phyloP scores from a whole-genome alignment of 495 filamentous ascomycete species.

The Neurospora sp. region DNA sequence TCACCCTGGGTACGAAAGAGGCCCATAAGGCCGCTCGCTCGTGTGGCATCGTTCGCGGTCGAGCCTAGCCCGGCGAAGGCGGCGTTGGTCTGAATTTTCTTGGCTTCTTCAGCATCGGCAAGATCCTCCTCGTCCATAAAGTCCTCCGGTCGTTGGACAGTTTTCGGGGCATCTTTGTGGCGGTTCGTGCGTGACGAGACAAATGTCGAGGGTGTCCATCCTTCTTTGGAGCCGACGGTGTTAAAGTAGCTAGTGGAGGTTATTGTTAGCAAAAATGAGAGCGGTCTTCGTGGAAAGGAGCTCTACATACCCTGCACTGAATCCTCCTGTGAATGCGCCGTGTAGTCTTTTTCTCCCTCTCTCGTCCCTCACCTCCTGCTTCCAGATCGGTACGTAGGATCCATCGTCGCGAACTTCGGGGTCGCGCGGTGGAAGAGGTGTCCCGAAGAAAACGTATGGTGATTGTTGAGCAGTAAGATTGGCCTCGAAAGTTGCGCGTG shows the following conservation, averaged over 20 bases:
- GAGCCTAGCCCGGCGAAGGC: conserved; percentile 71
- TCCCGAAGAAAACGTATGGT: conserved; percentile 77
- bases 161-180: conserved; percentile 51
- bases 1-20: conserved; percentile 66
- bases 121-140: conserved; percentile 99
- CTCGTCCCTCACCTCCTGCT: conserved; percentile 94
- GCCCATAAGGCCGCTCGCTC: conserved; percentile 53
- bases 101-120: conserved; percentile 71
- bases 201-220: conserved; percentile 88
- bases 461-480: conserved; percentile 64
- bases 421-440: conserved; percentile 73
- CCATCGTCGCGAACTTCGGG: conserved; percentile 78
- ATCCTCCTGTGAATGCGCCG: conserved; percentile 94
- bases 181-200: conserved; percentile 80
- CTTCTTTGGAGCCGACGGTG: conserved; percentile 95
- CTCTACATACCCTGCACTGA: conserved; percentile 73
- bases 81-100: conserved; percentile 57
- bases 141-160: conserved; percentile 63
- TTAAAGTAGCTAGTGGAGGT: conserved; percentile 71
- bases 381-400: conserved; percentile 89
- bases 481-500: conserved; percentile 66
- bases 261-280: neutral
- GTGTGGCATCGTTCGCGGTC: conserved; percentile 47
- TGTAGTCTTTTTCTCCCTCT: conserved; percentile 84
- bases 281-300: neutral